Percentiles rank a stretch among this genome's conserved stretches.
Conservation (phyloP, 345 rosid species). For the Cochlearia excelsa region DNA sequence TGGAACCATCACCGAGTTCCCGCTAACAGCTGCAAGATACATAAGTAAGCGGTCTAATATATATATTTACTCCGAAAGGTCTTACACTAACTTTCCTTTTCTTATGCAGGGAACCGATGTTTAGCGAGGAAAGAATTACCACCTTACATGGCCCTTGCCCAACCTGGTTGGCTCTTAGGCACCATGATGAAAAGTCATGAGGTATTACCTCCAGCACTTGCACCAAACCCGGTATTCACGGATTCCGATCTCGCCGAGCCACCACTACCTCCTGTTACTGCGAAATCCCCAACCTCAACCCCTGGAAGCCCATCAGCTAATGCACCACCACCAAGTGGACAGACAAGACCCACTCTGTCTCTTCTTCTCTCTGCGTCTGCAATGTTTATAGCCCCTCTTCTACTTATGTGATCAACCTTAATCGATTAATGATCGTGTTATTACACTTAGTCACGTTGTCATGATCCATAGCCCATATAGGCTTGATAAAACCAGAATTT, state of each 20-base stretch:
- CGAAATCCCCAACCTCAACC: neutral
- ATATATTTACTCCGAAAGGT: neutral
- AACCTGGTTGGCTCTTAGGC: neutral
- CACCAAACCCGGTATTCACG: too few relatives aligned
- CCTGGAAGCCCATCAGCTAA: neutral
- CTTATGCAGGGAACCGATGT: neutral
- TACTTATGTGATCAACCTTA: too few relatives aligned
- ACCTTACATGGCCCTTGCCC: neutral
- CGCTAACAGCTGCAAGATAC: neutral
- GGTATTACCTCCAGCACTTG: too few relatives aligned
- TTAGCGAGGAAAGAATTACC: neutral
- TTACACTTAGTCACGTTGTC: too few relatives aligned
- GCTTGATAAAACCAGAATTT: too few relatives aligned
- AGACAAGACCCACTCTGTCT: neutral
- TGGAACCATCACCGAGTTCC: neutral
- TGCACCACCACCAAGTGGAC: neutral
- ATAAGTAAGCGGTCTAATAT: neutral
- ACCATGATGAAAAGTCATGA: too few relatives aligned
- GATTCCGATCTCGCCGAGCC: too few relatives aligned
- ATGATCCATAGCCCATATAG: too few relatives aligned
- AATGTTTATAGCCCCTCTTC: neutral
- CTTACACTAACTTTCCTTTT: neutral
- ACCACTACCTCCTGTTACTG: neutral
- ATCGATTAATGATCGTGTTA: too few relatives aligned
- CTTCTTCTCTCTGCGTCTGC: neutral